A percentile compares a stretch with the other conserved stretches of the same genome.
phyloP scores from a whole-genome alignment of 2,329 filamentous ascomycete species.

The Blastomyces gilchristii region DNA sequence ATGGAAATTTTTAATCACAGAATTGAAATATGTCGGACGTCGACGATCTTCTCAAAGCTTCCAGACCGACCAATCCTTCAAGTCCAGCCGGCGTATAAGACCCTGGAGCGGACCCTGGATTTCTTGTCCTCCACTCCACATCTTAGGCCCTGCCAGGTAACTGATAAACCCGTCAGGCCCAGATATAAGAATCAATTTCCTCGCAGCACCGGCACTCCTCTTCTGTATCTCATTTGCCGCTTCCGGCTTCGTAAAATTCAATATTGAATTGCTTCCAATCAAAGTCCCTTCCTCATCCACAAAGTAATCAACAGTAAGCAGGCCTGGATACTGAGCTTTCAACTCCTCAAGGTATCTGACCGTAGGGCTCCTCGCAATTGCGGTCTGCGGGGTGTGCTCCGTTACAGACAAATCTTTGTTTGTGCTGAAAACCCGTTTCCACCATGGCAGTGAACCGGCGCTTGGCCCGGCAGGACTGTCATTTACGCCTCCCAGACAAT shows the following conservation, averaged over 20 bases:
- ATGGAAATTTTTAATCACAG: background rate
- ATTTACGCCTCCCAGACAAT: conserved; percentile 53
- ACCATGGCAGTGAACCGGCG: conserved; percentile 21
- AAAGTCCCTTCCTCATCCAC: conserved; percentile 68
- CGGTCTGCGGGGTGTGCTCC: conserved; percentile 7
- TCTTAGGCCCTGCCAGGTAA: conserved; percentile 68
- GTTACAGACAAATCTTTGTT: background rate
- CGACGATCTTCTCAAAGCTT: conserved; percentile 40
- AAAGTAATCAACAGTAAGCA: conserved; percentile 60
- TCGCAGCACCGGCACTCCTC: conserved; percentile 9
- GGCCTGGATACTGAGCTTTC: conserved; percentile 46
- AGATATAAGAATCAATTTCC: conserved; percentile 63
- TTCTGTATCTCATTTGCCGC: background rate
- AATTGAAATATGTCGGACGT: background rate
- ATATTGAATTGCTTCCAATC: conserved; percentile 48
- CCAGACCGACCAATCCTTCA: conserved; percentile 46
- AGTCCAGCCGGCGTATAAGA: conserved; percentile 51
- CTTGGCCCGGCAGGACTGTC: conserved; percentile 29
- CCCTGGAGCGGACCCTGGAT: conserved; percentile 66
- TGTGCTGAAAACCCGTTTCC: conserved; percentile 21
- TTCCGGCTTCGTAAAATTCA: conserved; percentile 22
- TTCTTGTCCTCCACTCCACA: conserved; percentile 62
- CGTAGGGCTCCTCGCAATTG: conserved; percentile 31
- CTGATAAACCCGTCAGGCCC: conserved; percentile 85
- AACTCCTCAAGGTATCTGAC: conserved; percentile 54